These are phyloP conservation scores for Suillus subluteus DNA, from an alignment of 768 basidiomycete genomes.

Conservation along the genomic window DNA sequence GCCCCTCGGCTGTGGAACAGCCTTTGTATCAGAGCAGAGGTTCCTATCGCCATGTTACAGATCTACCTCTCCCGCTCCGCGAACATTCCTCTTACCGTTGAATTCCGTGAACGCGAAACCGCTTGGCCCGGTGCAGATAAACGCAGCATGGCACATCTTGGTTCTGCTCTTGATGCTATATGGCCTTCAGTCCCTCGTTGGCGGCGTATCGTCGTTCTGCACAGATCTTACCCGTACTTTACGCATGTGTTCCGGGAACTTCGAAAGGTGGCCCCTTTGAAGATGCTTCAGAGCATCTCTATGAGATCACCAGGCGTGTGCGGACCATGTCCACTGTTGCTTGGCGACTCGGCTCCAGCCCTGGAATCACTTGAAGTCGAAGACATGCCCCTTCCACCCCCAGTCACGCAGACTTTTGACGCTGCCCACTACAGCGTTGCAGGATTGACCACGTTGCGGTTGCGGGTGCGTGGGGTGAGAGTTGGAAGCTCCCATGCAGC, in stretches of 20 bases:
- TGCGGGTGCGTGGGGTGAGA: slow-evolving; percentile 2
- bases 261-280: slow-evolving; percentile 3
- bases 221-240: slow-evolving; percentile 10
- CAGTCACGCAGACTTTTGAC: slow-evolving; percentile 6
- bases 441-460: slow-evolving; percentile 5
- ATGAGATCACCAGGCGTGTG: slow-evolving; percentile 4
- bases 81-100: slow-evolving; percentile 3
- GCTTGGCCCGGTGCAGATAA: slow-evolving; percentile 6
- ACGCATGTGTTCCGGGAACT: slow-evolving; percentile 7
- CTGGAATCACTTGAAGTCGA: slow-evolving; percentile 6
- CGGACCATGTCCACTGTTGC: slow-evolving; percentile 4
- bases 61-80: slow-evolving; percentile 1
- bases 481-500: slow-evolving; percentile 7
- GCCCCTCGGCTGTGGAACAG: slow-evolving; percentile 8
- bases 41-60: slow-evolving; percentile 1
- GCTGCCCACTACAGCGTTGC: slow-evolving; percentile 9
- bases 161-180: neutral
- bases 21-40: slow-evolving; percentile 7
- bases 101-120: slow-evolving; percentile 5
- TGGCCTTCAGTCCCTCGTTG: slow-evolving; percentile 4
- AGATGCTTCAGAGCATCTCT: slow-evolving; percentile 9
- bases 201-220: slow-evolving; percentile 5
- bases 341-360: slow-evolving; percentile 4
- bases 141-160: slow-evolving; percentile 7
- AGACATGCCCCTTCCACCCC: slow-evolving; percentile 10